These are phyloP conservation scores for Carallia brachiata DNA, from an alignment of 345 rosid genomes.

Conservation along the genomic window DNA sequence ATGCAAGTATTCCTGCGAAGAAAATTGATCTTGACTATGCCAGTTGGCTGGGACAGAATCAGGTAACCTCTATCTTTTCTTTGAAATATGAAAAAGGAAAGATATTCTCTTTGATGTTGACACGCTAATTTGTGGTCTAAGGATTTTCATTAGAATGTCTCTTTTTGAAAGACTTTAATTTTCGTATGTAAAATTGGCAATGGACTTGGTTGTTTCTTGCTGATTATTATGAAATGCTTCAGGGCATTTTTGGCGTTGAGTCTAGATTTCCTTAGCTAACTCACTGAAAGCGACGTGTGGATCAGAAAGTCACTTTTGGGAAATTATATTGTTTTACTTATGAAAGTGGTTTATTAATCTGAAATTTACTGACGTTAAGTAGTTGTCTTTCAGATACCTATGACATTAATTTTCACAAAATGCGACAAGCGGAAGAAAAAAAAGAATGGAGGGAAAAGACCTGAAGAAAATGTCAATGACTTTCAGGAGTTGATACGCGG, in stretches of 20 bases:
- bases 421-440: conserved; percentile 96
- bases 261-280: neutral
- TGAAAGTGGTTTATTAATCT: neutral
- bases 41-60: conserved; percentile 94
- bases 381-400: conserved; percentile 58
- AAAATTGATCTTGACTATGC: conserved; percentile 90
- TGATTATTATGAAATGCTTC: neutral
- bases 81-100: neutral
- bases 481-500: conserved; percentile 78
- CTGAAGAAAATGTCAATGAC: conserved; percentile 71
- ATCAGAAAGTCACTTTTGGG: neutral
- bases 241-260: neutral
- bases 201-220: neutral
- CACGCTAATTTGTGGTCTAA: neutral
- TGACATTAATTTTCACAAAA: conserved; percentile 92
- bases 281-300: neutral
- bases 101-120: neutral
- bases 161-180: neutral
- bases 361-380: neutral
- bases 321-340: neutral
- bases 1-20: conserved; percentile 93
- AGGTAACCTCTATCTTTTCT: conserved; percentile 40
- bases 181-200: neutral
- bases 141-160: neutral
- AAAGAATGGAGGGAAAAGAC: conserved; percentile 84